Base-by-base conservation (phyloP, 345 rosid species). In the Pistacia integerrima region DNA sequence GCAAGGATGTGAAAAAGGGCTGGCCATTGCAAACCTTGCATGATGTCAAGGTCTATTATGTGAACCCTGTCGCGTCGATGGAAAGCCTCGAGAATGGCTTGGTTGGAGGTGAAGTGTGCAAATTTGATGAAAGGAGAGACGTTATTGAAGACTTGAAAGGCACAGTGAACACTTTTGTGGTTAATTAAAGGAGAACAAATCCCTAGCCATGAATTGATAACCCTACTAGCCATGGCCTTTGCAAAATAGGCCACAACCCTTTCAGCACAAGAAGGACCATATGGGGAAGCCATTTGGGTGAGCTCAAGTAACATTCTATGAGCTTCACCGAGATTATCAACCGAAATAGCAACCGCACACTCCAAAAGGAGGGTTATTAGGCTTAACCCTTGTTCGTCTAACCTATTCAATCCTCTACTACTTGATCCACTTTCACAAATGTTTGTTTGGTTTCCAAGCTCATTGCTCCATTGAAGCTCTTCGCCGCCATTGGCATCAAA, bases 11-110 rank as follows among this genome's bases (percentile, higher is more conserved):
- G 95, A 68, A 91, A 89, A 6, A 91, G 70, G 6, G 91, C 91
- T 8, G 95, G 95, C 95, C 95, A 91, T 79, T 89, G 95, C 59
- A 91, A 67, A 14, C 95, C 95, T 74, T 89, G 93, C 93, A 89
- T 89, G 75, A 91, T 85, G 64, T 91, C 93, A 1, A 91, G 86
- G 78, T 91, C 95, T 2, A 91, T 67, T 58, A 91, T 89, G 75
- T 91, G 95, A 62, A 91, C 93, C 68, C 77, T 77, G 3, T 86
- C 85, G 4, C 76, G 84, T 13, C 81, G 81, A 11, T 87, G 89
- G 51, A 91, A 86, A 20, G 93, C 95, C 74, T 89, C 95, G 1
- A 91, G 87, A 74, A 87, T 89, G 63, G 90, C 93, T 77, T 91
- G 94, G 84, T 91, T 91, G 4, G 94, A 85, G 38, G 93, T 87